Evolutionary conservation across 2,329 filamentous ascomycete species (phyloP).

Genomic region (Emergomyces pasteurianus): DNA sequence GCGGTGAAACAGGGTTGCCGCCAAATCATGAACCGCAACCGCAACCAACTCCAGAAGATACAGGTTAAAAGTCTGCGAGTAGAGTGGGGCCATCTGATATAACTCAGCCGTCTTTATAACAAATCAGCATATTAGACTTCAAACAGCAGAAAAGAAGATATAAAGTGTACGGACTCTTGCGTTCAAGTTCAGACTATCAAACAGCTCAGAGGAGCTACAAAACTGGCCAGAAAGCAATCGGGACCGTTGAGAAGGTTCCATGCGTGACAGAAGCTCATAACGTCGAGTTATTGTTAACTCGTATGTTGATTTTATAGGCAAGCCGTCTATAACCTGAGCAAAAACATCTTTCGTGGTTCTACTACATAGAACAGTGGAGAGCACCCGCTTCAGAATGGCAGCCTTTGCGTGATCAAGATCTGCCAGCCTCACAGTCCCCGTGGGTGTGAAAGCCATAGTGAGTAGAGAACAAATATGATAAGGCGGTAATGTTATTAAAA

Average conservation of each 20-base stretch:
- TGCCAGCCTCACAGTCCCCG: background rate
- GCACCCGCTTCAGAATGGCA: background rate
- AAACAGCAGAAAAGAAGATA: background rate
- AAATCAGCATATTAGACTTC: background rate
- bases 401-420: background rate
- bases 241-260: background rate
- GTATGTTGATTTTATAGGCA: background rate
- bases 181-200: background rate
- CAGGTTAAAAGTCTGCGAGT: conserved; percentile 1
- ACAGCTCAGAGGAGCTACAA: background rate
- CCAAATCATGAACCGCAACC: background rate
- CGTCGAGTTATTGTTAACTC: background rate
- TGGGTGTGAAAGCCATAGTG: background rate
- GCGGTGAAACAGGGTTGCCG: background rate
- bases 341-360: background rate
- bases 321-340: conserved; percentile 2
- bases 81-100: background rate
- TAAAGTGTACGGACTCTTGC: background rate
- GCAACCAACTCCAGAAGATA: conserved; percentile 4
- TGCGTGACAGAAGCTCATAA: background rate
- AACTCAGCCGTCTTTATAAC: background rate
- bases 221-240: background rate
- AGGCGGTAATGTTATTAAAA: no score
- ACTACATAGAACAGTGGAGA: background rate
- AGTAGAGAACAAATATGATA: background rate